A percentile compares a stretch with the other conserved stretches of the same genome.
Conservation (phyloP, 2,329 filamentous ascomycete species). For the Geosmithia putterillii region DNA sequence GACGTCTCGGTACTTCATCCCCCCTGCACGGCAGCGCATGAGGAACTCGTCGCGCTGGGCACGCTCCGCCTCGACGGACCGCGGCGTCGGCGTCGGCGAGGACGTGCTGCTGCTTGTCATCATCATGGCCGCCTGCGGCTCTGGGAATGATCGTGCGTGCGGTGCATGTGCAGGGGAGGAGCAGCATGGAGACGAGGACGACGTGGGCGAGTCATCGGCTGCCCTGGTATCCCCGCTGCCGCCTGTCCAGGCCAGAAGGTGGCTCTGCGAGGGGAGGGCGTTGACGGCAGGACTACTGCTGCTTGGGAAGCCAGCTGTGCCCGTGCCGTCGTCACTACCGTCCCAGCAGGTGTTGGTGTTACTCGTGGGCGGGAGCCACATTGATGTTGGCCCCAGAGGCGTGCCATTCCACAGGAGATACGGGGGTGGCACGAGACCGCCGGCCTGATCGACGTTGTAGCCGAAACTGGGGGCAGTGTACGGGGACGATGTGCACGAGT, state of each 20-base stretch:
- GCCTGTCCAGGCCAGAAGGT: no score
- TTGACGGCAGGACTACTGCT: not conserved
- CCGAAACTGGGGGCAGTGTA: not conserved
- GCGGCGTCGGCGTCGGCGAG: not conserved
- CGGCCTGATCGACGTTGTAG: not conserved
- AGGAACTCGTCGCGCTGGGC: conserved; percentile 33
- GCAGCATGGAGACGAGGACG: not conserved
- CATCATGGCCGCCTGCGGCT: not conserved
- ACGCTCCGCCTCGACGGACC: not conserved
- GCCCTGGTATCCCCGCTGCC: no score
- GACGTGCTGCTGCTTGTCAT: not conserved
- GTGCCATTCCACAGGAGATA: not conserved
- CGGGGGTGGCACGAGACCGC: no score
- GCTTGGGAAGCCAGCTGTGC: not conserved
- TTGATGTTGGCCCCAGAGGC: not conserved
- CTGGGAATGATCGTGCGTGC: not conserved
- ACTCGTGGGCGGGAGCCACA: not conserved
- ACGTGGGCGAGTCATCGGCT: not conserved
- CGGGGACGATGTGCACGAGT: not conserved
- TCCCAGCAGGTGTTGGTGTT: not conserved
- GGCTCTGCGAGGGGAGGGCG: not conserved
- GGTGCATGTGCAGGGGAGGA: not conserved
- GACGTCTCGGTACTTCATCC: conserved; percentile 56
- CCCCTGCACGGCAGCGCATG: conserved; percentile 37
- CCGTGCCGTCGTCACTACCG: not conserved